These are phyloP conservation scores for Wickerhamomyces sp. DNA, from an alignment of 1,139 yeast species.

Conservation along the genomic window DNA sequence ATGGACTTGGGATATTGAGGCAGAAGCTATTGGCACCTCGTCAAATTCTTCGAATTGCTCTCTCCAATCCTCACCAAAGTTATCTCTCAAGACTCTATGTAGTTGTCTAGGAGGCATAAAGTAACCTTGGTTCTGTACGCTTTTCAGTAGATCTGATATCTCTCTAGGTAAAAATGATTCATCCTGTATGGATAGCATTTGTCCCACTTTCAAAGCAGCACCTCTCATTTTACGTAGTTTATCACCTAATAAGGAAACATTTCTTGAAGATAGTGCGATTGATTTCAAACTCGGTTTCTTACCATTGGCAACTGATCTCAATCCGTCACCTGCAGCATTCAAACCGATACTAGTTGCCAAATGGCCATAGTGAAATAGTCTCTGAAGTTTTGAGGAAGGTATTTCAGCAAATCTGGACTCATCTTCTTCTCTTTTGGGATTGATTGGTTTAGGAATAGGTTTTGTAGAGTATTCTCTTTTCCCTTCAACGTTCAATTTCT, in stretches of 20 bases:
- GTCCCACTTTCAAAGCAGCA: slow-evolving; percentile 95
- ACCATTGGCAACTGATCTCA: slow-evolving; percentile 60
- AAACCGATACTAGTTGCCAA: slow-evolving; percentile 90
- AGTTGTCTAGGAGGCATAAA: slow-evolving; percentile 95
- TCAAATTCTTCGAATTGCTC: slow-evolving; percentile 68
- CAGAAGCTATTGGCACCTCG: slow-evolving; percentile 93
- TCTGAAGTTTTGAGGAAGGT: slow-evolving; percentile 79
- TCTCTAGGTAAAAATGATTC: slow-evolving; percentile 79
- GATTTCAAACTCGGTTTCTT: slow-evolving; percentile 51
- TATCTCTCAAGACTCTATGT: slow-evolving; percentile 66
- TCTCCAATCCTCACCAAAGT: slow-evolving; percentile 82
- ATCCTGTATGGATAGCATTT: slow-evolving; percentile 92
- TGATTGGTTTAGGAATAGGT: slow-evolving; percentile 8
- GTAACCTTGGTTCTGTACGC: slow-evolving; percentile 92
- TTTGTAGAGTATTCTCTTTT: slow-evolving; percentile 16
- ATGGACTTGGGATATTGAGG: slow-evolving; percentile 97
- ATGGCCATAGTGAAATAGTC: slow-evolving; percentile 89
- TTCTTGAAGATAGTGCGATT: slow-evolving; percentile 70
- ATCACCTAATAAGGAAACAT: slow-evolving; percentile 82
- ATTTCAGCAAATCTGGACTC: slow-evolving; percentile 44
- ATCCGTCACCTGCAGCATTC: slow-evolving; percentile 77
- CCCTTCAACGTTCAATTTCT: slow-evolving; percentile 3
- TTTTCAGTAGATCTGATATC: slow-evolving; percentile 69
- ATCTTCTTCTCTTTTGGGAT: background rate
- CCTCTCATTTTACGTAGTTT: slow-evolving; percentile 95